A percentile compares a stretch with the other conserved stretches of the same genome.
Conservation (phyloP, 441 rosid species). For the Macaranga tanarius region DNA sequence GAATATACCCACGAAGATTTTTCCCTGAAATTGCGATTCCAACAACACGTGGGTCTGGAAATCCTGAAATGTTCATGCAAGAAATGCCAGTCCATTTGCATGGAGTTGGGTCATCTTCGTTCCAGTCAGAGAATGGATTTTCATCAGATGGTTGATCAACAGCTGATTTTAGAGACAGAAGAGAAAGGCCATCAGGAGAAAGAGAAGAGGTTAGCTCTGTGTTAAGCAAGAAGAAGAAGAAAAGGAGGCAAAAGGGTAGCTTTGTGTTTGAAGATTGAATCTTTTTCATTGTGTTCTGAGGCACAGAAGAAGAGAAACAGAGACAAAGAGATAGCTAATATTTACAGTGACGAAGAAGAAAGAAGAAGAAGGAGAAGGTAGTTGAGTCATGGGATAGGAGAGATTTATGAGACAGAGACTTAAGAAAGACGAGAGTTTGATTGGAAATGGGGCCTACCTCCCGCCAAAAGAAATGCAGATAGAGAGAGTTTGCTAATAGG, state of each 20-base stretch:
- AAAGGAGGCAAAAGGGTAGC: constrained; percentile 19
- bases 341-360: constrained; percentile 16
- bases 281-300: constrained; percentile 21
- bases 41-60: constrained; percentile 62
- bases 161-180: constrained; percentile 88
- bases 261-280: constrained; percentile 6
- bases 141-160: constrained; percentile 43
- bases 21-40: constrained; percentile 64
- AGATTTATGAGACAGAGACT: constrained; percentile 50
- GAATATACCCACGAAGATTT: constrained; percentile 72
- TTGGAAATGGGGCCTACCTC: constrained; percentile 40
- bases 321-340: background rate
- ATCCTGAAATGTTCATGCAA: constrained; percentile 64
- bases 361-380: constrained; percentile 7
- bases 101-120: constrained; percentile 67
- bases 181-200: constrained; percentile 80
- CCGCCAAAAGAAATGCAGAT: constrained; percentile 35
- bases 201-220: constrained; percentile 35
- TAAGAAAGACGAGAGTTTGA: constrained; percentile 55
- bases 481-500: background rate
- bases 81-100: constrained; percentile 85
- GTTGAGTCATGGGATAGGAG: constrained; percentile 3
- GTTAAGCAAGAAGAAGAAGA: constrained; percentile 17
- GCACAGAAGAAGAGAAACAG: background rate
- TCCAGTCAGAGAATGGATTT: constrained; percentile 71